A percentile compares a stretch with the other conserved stretches of the same genome.
Evolutionary conservation across 1,284 basidiomycete genomes (phyloP).

Genomic region (Vanrija sp.): DNA sequence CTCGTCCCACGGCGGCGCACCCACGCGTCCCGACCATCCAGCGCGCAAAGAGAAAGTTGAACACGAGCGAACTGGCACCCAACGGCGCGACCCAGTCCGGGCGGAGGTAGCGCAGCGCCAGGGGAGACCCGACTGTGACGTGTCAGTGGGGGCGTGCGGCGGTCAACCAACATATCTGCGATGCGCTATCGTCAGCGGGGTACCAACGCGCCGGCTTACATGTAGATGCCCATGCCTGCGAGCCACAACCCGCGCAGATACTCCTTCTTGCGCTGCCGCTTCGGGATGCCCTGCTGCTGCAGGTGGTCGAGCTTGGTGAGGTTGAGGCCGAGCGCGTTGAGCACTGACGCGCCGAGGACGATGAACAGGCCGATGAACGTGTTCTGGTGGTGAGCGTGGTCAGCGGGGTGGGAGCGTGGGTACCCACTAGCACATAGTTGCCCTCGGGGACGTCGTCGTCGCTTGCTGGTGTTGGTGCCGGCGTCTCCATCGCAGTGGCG

Average conservation of each 20-base stretch:
- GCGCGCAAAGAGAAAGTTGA: slow-evolving; percentile 50
- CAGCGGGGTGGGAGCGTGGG: not conserved
- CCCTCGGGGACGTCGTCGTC: slow-evolving; percentile 18
- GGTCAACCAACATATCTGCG: slow-evolving; percentile 41
- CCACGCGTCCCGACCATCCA: slow-evolving; percentile 49
- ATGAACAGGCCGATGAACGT: slow-evolving; percentile 49
- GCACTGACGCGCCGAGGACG: slow-evolving; percentile 39
- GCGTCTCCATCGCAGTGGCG: slow-evolving; percentile 4
- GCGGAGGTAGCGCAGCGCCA: slow-evolving; percentile 47
- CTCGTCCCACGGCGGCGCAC: slow-evolving; percentile 6
- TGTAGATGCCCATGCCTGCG: slow-evolving; percentile 48
- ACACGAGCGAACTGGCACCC: slow-evolving; percentile 44
- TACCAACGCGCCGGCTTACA: slow-evolving; percentile 28
- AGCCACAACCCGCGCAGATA: slow-evolving; percentile 47
- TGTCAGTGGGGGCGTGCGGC: not conserved
- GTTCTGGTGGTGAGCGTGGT: slow-evolving; percentile 34
- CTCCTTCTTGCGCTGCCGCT: slow-evolving; percentile 37
- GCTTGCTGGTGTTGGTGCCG: not conserved
- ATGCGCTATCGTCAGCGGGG: slow-evolving; percentile 31
- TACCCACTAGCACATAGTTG: slow-evolving; percentile 23
- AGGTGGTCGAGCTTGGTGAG: slow-evolving; percentile 49
- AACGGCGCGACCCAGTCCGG: slow-evolving; percentile 51
- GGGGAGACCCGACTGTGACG: slow-evolving; percentile 43
- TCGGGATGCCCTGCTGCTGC: slow-evolving; percentile 39
- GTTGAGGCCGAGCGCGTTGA: slow-evolving; percentile 50